Evolutionary conservation across 139 green algal species (phyloP).

Genomic region (Chlamydomonas sp.): DNA sequence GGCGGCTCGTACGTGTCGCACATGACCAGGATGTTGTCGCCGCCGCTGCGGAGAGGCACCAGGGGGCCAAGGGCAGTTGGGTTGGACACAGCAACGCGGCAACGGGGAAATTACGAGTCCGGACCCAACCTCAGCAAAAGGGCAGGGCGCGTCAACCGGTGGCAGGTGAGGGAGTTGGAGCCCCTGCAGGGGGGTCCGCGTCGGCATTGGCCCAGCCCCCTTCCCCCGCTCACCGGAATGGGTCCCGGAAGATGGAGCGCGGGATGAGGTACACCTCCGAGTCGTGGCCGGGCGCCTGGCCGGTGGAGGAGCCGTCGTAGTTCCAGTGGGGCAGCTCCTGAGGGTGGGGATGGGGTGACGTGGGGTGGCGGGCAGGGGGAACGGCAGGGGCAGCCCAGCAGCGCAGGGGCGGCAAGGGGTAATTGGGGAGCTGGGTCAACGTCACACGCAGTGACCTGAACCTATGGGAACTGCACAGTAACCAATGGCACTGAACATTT

Average conservation of each 20-base stretch:
- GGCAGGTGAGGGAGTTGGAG: neutral
- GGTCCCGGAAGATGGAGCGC: conserved; percentile 77
- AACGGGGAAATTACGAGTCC: neutral
- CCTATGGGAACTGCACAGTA: too few species aligned
- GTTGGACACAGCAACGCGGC: neutral
- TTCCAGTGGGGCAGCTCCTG: conserved; percentile 95
- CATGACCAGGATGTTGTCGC: conserved; percentile 97
- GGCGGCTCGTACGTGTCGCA: conserved; percentile 94
- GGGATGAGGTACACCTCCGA: conserved; percentile 88
- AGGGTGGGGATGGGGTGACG: neutral
- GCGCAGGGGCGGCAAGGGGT: too few species aligned
- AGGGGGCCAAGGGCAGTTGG: neutral
- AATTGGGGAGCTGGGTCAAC: too few species aligned
- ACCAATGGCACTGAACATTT: too few species aligned
- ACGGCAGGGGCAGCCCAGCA: neutral
- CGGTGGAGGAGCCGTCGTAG: conserved; percentile 95
- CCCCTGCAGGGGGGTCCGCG: neutral
- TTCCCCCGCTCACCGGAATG: conserved; percentile 43
- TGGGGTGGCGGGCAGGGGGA: neutral
- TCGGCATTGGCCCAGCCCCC: too few species aligned
- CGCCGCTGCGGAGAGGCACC: conserved; percentile 75
- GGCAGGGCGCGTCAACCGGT: conserved; percentile 20
- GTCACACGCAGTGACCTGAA: too few species aligned
- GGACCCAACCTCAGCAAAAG: neutral
- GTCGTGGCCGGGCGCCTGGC: conserved; percentile 92